Evolutionary conservation across 768 basidiomycete species (phyloP).

Genomic region (Leucogyrophana mollusca): DNA sequence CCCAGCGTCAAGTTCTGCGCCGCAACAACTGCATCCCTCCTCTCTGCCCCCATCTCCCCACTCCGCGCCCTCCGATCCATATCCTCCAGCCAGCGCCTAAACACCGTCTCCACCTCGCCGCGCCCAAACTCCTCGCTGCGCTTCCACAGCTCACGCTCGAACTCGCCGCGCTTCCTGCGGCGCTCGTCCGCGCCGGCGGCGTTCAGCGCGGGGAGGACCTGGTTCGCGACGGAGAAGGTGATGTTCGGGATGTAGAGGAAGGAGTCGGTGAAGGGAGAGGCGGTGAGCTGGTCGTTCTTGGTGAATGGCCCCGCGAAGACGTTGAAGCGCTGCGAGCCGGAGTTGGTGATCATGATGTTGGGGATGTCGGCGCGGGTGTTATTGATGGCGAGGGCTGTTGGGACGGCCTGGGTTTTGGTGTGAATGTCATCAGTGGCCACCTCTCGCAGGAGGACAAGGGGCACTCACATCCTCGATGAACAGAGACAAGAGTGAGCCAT

Average conservation of each 20-base stretch:
- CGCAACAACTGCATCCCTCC: slow-evolving; percentile 25
- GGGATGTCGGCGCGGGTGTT: slow-evolving; percentile 61
- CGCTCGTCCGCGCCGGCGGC: slow-evolving; percentile 37
- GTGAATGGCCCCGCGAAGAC: slow-evolving; percentile 71
- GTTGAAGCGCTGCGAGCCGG: slow-evolving; percentile 65
- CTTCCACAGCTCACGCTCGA: slow-evolving; percentile 27
- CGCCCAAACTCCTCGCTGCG: slow-evolving; percentile 51
- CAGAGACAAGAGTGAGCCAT: slow-evolving; percentile 57
- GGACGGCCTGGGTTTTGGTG: slow-evolving; percentile 52
- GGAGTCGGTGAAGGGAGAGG: slow-evolving; percentile 63
- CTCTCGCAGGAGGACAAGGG: background rate
- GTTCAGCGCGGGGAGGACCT: slow-evolving; percentile 56
- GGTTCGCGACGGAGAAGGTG: slow-evolving; percentile 45
- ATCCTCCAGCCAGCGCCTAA: slow-evolving; percentile 55
- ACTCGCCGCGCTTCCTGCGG: slow-evolving; percentile 27
- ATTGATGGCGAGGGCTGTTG: slow-evolving; percentile 57
- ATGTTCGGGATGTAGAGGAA: slow-evolving; percentile 65
- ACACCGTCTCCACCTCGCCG: slow-evolving; percentile 52
- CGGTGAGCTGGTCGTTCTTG: slow-evolving; percentile 77
- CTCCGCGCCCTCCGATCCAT: slow-evolving; percentile 39
- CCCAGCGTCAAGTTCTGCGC: slow-evolving; percentile 61
- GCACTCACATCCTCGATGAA: slow-evolving; percentile 46
- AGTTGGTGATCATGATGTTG: slow-evolving; percentile 63
- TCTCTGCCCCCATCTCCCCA: slow-evolving; percentile 28
- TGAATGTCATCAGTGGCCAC: background rate